Percentiles rank a stretch among this genome's conserved stretches.
These are phyloP conservation scores for Comarum palustre DNA, from an alignment of 306 rosid species.

Conservation along the genomic window DNA sequence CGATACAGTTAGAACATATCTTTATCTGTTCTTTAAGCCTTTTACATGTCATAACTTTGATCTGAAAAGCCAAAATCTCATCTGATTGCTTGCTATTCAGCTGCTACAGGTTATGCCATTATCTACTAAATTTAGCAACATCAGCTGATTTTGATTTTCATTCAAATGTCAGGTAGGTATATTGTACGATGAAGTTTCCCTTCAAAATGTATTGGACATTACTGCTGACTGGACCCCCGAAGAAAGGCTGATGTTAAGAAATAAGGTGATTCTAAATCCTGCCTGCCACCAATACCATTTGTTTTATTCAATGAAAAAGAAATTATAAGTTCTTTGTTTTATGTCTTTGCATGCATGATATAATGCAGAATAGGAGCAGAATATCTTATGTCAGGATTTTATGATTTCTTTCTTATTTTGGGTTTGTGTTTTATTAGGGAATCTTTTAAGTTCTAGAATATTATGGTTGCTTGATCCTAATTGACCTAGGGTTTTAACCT, in stretches of 20 bases:
- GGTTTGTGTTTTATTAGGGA: too few relatives aligned
- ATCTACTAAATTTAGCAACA: constrained; percentile 20
- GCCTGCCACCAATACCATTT: background rate
- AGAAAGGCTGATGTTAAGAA: constrained; percentile 88
- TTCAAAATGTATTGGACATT: constrained; percentile 73
- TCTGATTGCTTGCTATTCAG: background rate
- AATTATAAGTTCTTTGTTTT: background rate
- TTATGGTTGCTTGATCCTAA: too few relatives aligned
- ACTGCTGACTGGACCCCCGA: constrained; percentile 87
- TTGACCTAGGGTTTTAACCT: too few relatives aligned
- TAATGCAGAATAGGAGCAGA: too few relatives aligned
- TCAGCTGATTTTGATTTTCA: constrained; percentile 29
- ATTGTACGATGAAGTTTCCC: constrained; percentile 75
- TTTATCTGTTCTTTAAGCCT: background rate
- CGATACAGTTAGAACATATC: background rate
- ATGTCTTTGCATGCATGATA: constrained; percentile 7
- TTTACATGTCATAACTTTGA: background rate
- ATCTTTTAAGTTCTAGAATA: too few relatives aligned
- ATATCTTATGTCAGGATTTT: too few relatives aligned
- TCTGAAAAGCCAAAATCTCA: constrained; percentile 5
- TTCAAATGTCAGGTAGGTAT: constrained; percentile 76
- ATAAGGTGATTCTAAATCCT: constrained; percentile 57
- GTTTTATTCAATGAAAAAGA: background rate
- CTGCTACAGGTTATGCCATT: background rate
- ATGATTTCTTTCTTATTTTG: too few relatives aligned